Evolutionary conservation across 2,329 filamentous ascomycete genomes (phyloP), one percentile per base, ranked within the genome.

Genomic region (Kalaharituber pfeilii): DNA sequence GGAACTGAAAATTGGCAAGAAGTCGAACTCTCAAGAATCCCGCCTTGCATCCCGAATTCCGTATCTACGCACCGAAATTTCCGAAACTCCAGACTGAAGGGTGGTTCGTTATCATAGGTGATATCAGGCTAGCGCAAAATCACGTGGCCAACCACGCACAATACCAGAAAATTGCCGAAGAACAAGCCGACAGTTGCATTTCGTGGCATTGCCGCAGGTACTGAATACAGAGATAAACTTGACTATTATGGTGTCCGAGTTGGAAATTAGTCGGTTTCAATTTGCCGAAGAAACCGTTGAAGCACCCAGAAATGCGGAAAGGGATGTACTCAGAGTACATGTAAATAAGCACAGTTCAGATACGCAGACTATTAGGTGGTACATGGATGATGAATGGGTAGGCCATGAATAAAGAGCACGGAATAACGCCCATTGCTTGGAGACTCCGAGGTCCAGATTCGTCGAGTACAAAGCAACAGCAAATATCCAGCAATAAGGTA

Each of bases 41-140:
- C 1, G 68, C 82, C 3, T 71, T 72, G 11, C 76, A 82, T 65
- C 71, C 74, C 7, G 83, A 87, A 1, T 80, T 78, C 50, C 78
- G 82, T 57, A 83, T 95, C 65, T 94, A 82, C 63, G 86, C 91
- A 0, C 89, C 93, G 2, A 76, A 78, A 22, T 96, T 94, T 69
- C 89, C 89, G 1, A 98, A 98, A 69, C 80, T 87, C 15, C 91
- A 98, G 68, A 91, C 80, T 0, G 91, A 98, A 65, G 88, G 88
- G 0, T 96, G 82, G 77, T 96, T 98, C 67, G 78, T 91, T 13
- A 66, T 96, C 22, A 75, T 94, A 0, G 81, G 80, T 5, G 79
- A 84, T 62, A 64, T 76, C 2, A 71, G 71, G 0, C 75, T 70
- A n/a, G n/a, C n/a, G n/a, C n/a, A n/a, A n/a, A n/a, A n/a, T n/a